phyloP scores from a whole-genome alignment of 2,329 filamentous ascomycete species.

The Dendrostoma leiphaemia region DNA sequence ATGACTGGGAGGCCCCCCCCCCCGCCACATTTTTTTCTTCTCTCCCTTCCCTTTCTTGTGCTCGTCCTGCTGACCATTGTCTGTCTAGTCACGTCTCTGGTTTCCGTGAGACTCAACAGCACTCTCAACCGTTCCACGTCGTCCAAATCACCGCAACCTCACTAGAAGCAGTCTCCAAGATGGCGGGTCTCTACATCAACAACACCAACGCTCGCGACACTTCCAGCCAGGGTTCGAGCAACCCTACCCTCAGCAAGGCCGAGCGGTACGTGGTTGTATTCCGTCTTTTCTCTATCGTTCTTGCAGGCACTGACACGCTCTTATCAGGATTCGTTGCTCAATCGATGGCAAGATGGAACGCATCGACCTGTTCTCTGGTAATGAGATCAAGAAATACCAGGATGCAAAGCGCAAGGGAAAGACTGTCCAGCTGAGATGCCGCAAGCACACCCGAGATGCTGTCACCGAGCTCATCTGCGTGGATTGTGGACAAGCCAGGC shows the following conservation, averaged over 20 bases:
- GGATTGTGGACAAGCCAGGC: conserved; percentile 6
- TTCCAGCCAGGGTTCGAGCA: not conserved
- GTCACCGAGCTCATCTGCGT: conserved; percentile 7
- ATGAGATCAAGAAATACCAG: conserved; percentile 14
- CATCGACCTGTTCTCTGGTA: conserved; percentile 12
- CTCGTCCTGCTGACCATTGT: too few relatives aligned
- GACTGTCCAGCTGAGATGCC: conserved; percentile 4
- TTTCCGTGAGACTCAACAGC: not conserved
- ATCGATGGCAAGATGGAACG: conserved; percentile 14
- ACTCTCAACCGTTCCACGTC: not conserved
- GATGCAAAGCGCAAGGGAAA: not conserved
- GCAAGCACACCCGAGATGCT: conserved; percentile 10
- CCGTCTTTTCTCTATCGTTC: not conserved
- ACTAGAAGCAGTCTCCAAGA: not conserved
- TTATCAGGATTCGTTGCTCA: conserved; percentile 8
- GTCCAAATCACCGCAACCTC: not conserved
- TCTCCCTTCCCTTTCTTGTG: too few relatives aligned
- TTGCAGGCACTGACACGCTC: not conserved
- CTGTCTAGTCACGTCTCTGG: too few relatives aligned
- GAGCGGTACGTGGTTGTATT: not conserved
- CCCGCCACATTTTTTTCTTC: too few relatives aligned
- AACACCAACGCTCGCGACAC: too few relatives aligned
- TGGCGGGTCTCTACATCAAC: not conserved
- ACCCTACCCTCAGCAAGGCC: not conserved
- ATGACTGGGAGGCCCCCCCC: too few relatives aligned